Conservation (phyloP, 1,284 basidiomycete species). For the Sanghuangporus sanghuang region DNA sequence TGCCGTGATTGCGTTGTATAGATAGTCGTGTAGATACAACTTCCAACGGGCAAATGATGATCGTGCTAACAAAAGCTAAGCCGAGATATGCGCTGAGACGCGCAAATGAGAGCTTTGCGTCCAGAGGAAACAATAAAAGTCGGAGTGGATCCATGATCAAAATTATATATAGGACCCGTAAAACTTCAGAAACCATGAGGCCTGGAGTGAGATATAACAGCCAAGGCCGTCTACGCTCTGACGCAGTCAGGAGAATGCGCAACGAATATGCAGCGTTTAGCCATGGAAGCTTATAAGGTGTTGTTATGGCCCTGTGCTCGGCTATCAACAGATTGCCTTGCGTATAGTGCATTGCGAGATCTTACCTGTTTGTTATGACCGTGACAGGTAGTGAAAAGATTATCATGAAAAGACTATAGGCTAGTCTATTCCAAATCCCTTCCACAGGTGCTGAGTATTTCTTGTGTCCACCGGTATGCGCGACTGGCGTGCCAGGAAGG, state of each 20-base stretch:
- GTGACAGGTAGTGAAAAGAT: conserved; percentile 76
- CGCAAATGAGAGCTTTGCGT: conserved; percentile 20
- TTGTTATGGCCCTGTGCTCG: conserved; percentile 68
- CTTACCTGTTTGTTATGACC: conserved; percentile 76
- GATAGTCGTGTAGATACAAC: conserved; percentile 78
- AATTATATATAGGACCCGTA: conserved; percentile 64
- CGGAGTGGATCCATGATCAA: conserved; percentile 66
- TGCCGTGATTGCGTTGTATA: conserved; percentile 80
- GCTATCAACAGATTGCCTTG: conserved; percentile 4
- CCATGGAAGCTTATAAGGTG: conserved; percentile 76
- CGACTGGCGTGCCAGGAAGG: conserved; percentile 42
- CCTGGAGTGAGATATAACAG: conserved; percentile 82
- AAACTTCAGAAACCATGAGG: conserved; percentile 61
- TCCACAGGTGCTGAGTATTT: conserved; percentile 68
- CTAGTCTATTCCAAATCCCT: conserved; percentile 56
- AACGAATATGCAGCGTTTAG: conserved; percentile 58
- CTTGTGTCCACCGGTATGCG: conserved; percentile 52
- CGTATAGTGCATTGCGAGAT: not conserved
- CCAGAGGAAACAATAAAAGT: conserved; percentile 53
- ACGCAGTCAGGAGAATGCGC: conserved; percentile 73
- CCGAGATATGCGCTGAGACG: conserved; percentile 57
- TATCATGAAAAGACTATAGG: conserved; percentile 62
- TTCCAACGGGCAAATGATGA: conserved; percentile 74
- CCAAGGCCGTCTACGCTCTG: conserved; percentile 78
- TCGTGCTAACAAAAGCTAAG: conserved; percentile 55